Evolutionary conservation across 2,329 filamentous ascomycete species (phyloP), one percentile per base, ranked within the genome.

Genomic region (Pseudogymnoascus sp.): DNA sequence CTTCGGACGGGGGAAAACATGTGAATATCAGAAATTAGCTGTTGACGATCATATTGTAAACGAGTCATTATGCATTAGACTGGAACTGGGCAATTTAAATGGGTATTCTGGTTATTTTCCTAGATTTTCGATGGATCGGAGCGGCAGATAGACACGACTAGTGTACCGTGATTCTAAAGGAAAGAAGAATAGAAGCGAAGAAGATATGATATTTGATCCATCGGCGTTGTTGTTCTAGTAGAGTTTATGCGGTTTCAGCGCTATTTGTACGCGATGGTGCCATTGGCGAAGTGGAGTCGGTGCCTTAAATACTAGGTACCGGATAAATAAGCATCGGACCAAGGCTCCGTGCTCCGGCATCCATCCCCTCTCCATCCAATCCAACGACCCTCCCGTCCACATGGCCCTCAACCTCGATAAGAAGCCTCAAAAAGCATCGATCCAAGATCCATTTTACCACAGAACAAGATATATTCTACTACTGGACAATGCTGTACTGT

Each of bases 11-110:
- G n/a, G 16, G 16, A 56, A 34, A 56, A 56, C 49, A 56, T 56
- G 49, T 56, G 49, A 56, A 56, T 56, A 56, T 56, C 28, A 49
- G n/a, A 56, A 56, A 56, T 56, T 56, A 21, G 14, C 25, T 34
- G n/a, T 9, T 28, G 28, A 25, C 49, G n/a, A 56, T 56, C 16
- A 16, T 56, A 21, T n/a, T 21, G n/a, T 28, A 56, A 56, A 56
- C 28, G 49, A 56, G 28, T 56, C 49, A 56, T 16, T 56, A 16
- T 56, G 49, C 49, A 34, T 5, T 11, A 21, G 49, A 34, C 25
- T 56, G n/a, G 49, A 21, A 34, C 49, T 56, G 49, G 46, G n/a
- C 25, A 56, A 56, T 56, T 56, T 49, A 14, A 28, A 49, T 49
- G 43, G 43, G 36, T 34, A 9, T 34, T 34, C 11, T 4, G 9